phyloP scores from a whole-genome alignment of 2,329 filamentous ascomycete genomes.

The Pyricularia sp. region DNA sequence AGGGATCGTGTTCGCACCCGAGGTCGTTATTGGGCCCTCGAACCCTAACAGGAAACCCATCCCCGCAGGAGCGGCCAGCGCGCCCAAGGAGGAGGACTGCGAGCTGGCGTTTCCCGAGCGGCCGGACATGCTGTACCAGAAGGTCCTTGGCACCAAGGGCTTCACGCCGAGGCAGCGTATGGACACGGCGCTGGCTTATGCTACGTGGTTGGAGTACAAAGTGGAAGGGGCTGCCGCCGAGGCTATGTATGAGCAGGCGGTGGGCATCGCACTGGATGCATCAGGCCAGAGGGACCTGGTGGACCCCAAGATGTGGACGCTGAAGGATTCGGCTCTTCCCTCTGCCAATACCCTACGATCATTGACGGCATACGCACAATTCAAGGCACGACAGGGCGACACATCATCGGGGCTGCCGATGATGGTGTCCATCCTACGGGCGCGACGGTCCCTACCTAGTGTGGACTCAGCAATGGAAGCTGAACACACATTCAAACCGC shows the following conservation, averaged over 20 bases:
- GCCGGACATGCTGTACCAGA: constrained; percentile 69
- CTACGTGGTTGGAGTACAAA: constrained; percentile 75
- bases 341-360: constrained; percentile 62
- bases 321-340: constrained; percentile 44
- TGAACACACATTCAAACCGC: not conserved
- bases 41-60: constrained; percentile 70
- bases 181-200: constrained; percentile 71
- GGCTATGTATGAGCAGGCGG: constrained; percentile 55
- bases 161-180: constrained; percentile 69
- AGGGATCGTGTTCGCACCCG: constrained; percentile 53
- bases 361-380: constrained; percentile 65
- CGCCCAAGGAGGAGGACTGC: constrained; percentile 65
- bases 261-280: constrained; percentile 52
- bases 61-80: constrained; percentile 45
- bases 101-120: constrained; percentile 47
- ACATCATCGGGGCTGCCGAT: constrained; percentile 63
- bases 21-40: constrained; percentile 66
- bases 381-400: constrained; percentile 59
- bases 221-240: constrained; percentile 9
- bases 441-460: constrained; percentile 48
- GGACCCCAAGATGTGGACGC: constrained; percentile 37
- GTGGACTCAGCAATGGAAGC: not conserved
- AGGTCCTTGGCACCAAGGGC: constrained; percentile 67
- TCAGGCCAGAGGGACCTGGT: constrained; percentile 8
- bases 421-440: constrained; percentile 71